Base-by-base conservation (phyloP, 1,139 yeast species). In the Tardiomyces blankii region DNA sequence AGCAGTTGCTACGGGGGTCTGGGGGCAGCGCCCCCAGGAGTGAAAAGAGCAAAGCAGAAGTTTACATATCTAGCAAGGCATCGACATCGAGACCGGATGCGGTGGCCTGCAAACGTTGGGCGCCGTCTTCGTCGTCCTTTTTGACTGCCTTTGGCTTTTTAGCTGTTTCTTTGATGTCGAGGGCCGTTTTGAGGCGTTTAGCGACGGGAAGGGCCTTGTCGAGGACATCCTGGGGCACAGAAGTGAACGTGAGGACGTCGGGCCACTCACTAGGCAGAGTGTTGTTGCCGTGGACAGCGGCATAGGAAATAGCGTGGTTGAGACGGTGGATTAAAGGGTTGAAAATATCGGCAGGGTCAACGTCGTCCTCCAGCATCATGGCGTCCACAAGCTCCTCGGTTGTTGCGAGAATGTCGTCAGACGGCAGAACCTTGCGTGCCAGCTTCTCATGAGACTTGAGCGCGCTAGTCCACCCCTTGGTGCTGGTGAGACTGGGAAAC, bases 361-460 rank as follows among this genome's bases (percentile, higher is more conserved):
- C 54, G 2, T 51, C 48, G 11, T 45, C 43, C 49, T 61, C 68
- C 6, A 72, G 46, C 46, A 69, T 70, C 68, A 72, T 63, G 1
- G 51, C 51, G 2, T 63, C 64, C 7, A 77, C 65, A n/a, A 63
- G 55, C 7, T 59, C 50, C 40, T 63, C 70, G 77, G 76, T 74
- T 6, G 60, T 50, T 0, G 52, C 54, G 16, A 62, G 52, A 61
- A 68, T 63, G 27, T 69, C 67, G 5, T 54, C 48, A 1, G 65
- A 55, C 1, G 75, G 74, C 28, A 62, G 49, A 45, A 48, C 35
- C 42, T 56, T 50, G 39, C 42, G 21, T n/a, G n/a, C 38, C 21
- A 27, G 40, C n/a, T 30, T 30, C 9, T 30, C 35, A 9, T 30
- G 3, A 5, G 35, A 30, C 9, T 30, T 30, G 9, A 30, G 16